Base-by-base conservation (phyloP, 495 filamentous ascomycete species). In the Xylaria telfairii region DNA sequence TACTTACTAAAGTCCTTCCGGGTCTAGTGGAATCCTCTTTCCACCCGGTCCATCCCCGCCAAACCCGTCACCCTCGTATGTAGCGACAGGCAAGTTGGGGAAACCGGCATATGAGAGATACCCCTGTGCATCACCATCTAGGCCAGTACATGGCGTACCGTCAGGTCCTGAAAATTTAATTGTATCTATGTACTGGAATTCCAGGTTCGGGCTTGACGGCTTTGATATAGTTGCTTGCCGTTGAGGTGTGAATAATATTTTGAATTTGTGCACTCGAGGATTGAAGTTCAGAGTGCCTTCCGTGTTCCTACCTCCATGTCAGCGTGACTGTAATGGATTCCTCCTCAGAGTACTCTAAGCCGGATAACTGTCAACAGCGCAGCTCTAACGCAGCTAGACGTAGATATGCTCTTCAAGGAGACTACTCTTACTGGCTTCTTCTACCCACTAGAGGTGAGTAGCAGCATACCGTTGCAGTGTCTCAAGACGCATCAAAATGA, bases 261-360 rank as follows among this genome's bases (percentile, higher is more conserved):
- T 76, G 73, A 93, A 90, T 68, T 91, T 90, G 77, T 96, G 93
- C 47, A 96, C 86, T 56, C 93, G 90, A 0, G 87, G 84, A 69
- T 93, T 89, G 78, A 86, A 93, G 79, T 93, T 93, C 19, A 90
- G 78, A 0, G 92, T 94, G 15, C 93, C 93, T 72, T 93, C 82
- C 15, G 92, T 94, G 67, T 87, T 82, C 75, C 75, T 77, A 47
- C 6, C 1, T 19, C 34, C 24, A 47, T n/a, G 60, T 63, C 19
- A 63, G 26, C 5, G 42, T 6, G 21, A 8, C 34, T 26, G 10
- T 41, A 12, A 21, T 15, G 17, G 5, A 4, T 26, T n/a, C 42
- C 17, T 46, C 42, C 17, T n/a, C 17, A 17, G 2, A n/a, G 15
- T 46, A 17, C 42, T 46, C 15, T 46, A 6, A 13, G 21, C 26